phyloP scores from a whole-genome alignment of 202 grass and related monocot genomes.

The Panicum hallii region DNA sequence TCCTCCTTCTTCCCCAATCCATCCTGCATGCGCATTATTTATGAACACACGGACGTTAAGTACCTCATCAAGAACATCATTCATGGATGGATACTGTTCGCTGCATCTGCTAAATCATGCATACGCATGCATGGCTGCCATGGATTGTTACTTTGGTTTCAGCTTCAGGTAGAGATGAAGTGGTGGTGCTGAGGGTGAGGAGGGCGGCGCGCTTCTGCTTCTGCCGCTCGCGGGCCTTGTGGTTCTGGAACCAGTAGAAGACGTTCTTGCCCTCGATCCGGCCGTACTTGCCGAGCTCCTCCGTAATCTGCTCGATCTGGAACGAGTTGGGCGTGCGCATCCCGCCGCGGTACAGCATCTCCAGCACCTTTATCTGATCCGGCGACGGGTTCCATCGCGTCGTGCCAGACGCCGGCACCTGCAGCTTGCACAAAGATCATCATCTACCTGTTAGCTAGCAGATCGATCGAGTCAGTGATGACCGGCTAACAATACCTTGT shows the following conservation, averaged over 20 bases:
- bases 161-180: neutral
- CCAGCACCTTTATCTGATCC: conserved; percentile 91
- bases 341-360: conserved; percentile 77
- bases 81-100: neutral
- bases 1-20: conserved; percentile 31
- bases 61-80: neutral
- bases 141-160: conserved; percentile 34
- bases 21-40: conserved; percentile 31
- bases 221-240: conserved; percentile 93
- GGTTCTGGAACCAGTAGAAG: conserved; percentile 99
- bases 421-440: conserved; percentile 28
- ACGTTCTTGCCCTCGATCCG: conserved; percentile 95
- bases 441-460: no score
- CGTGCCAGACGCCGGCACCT: conserved; percentile 51
- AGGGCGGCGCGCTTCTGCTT: conserved; percentile 91
- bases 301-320: conserved; percentile 90
- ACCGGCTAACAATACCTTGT: no score
- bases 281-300: conserved; percentile 78
- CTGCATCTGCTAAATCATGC: neutral
- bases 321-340: conserved; percentile 85
- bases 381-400: conserved; percentile 91
- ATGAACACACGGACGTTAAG: neutral
- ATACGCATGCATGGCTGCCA: neutral
- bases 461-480: neutral
- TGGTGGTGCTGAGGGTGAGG: conserved; percentile 57